Conservation (phyloP, 2,329 filamentous ascomycete species). For the Fusarium sacchari region DNA sequence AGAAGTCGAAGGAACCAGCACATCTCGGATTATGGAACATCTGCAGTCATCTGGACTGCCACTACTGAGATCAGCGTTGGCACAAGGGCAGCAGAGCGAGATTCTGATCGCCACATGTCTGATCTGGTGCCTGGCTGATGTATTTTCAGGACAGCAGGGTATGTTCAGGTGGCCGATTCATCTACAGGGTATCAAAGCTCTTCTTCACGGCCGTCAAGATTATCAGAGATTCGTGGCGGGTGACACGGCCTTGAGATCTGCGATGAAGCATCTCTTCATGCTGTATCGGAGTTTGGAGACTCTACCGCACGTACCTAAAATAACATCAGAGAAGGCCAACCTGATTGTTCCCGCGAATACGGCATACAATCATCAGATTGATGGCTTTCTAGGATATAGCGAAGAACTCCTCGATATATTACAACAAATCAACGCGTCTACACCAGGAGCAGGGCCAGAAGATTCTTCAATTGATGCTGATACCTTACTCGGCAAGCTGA, state of each 20-base stretch:
- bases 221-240: neutral
- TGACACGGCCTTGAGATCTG: slow-evolving; percentile 10
- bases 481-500: slow-evolving; percentile 35
- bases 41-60: slow-evolving; percentile 40
- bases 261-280: slow-evolving; percentile 44
- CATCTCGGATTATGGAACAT: slow-evolving; percentile 35
- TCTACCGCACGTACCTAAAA: slow-evolving; percentile 35
- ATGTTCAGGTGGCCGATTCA: slow-evolving; percentile 41
- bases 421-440: slow-evolving; percentile 33
- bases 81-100: slow-evolving; percentile 36
- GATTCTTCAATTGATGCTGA: slow-evolving; percentile 15
- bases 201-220: slow-evolving; percentile 17
- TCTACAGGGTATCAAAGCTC: slow-evolving; percentile 41
- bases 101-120: slow-evolving; percentile 42
- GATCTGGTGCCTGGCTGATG: slow-evolving; percentile 45
- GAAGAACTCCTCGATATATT: slow-evolving; percentile 42
- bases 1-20: slow-evolving; percentile 37
- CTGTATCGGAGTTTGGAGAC: slow-evolving; percentile 44
- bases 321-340: neutral
- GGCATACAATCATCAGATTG: slow-evolving; percentile 22
- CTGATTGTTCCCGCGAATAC: rapidly evolving
- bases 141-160: slow-evolving; percentile 38
- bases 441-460: rapidly evolving
- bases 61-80: slow-evolving; percentile 36
- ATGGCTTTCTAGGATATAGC: slow-evolving; percentile 45